Evolutionary conservation across 257 asterid genomes (phyloP), one percentile per base, ranked within the genome.

Genomic region (Orobanche coerulescens): DNA sequence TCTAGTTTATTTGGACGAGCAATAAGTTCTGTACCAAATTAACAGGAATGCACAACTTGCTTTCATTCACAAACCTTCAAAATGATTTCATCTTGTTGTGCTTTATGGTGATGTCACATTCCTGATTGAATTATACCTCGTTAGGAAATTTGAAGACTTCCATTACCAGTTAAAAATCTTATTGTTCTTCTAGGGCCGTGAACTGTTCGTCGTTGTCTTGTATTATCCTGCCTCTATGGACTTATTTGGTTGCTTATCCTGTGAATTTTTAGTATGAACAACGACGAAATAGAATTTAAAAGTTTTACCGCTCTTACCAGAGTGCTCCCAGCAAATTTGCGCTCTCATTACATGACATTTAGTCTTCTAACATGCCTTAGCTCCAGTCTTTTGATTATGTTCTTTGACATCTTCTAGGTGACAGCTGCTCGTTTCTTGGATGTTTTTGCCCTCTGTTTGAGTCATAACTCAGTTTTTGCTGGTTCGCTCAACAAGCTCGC

Each of bases 401-500:
- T 28, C 11, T 47, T 40, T 49, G 47, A 50, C 62, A 12, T 67
- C 72, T 55, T 77, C 47, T 68, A 88, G 98, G 95, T 86, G 61
- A 66, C 79, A 16, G 80, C 85, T 74, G 87, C 94, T 72, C 81
- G 78, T 49, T 84, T 93, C 82, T 76, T 93, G 95, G 99, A 89
- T 71, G 81, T 78, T 47, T 85, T 93, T 66, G 73, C 95, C 62
- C 78, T 90, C 56, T 93, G 99, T 75, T 73, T 93, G 73, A 83
- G 92, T 76, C 99, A 86, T 76, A 89, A 83, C 77, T 86, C 97
- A 31, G 73, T 75, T 25, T 86, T 76, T 83, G 77, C 95, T 37
- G 95, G 98, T 71, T 83, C 96, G 14, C 95, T 93, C 54, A 84
- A 84, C 74, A 83, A 83, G 77, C 81, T 81, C 78, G 79, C 78